These are phyloP conservation scores for Bonia amplexicaulis DNA, from an alignment of 176 grass and related monocot genomes.

Conservation along the genomic window DNA sequence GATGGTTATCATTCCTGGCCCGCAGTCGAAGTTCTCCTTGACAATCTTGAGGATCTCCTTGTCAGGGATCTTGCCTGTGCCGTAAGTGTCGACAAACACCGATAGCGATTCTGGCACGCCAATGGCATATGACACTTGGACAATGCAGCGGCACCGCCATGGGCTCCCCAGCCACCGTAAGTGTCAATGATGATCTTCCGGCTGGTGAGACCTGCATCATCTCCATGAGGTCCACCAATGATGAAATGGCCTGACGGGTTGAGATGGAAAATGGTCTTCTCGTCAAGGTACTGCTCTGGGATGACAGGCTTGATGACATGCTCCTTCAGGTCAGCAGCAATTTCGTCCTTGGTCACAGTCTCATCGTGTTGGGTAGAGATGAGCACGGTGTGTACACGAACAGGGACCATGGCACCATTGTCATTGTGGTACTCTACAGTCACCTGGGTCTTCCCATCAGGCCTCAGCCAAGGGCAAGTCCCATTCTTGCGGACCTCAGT, in stretches of 20 bases:
- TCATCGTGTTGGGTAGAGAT: constrained; percentile 58
- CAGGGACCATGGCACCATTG: constrained; percentile 44
- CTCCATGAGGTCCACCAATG: constrained; percentile 52
- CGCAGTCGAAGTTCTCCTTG: constrained; percentile 47
- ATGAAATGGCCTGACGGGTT: constrained; percentile 50
- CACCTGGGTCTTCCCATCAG: constrained; percentile 65
- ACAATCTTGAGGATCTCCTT: constrained; percentile 47
- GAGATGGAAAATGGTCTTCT: constrained; percentile 63
- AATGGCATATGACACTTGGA: constrained; percentile 53
- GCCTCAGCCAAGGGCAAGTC: constrained; percentile 49
- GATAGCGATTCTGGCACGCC: constrained; percentile 46
- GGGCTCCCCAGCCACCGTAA: constrained; percentile 52
- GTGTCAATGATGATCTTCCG: constrained; percentile 59
- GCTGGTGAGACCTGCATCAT: constrained; percentile 47
- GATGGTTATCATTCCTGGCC: constrained; percentile 56
- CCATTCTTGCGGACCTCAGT: constrained; percentile 45
- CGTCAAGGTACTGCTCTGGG: constrained; percentile 50
- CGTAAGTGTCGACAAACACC: constrained; percentile 50
- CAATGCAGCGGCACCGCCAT: constrained; percentile 47
- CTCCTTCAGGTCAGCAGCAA: constrained; percentile 45
- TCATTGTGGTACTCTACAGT: constrained; percentile 54
- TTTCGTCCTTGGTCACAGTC: constrained; percentile 47
- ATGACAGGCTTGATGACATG: constrained; percentile 56
- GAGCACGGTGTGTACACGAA: constrained; percentile 54
- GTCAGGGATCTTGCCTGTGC: constrained; percentile 45